phyloP scores from a whole-genome alignment of 225 moss, liverwort and hornwort species.

The Lunularia cruciata region DNA sequence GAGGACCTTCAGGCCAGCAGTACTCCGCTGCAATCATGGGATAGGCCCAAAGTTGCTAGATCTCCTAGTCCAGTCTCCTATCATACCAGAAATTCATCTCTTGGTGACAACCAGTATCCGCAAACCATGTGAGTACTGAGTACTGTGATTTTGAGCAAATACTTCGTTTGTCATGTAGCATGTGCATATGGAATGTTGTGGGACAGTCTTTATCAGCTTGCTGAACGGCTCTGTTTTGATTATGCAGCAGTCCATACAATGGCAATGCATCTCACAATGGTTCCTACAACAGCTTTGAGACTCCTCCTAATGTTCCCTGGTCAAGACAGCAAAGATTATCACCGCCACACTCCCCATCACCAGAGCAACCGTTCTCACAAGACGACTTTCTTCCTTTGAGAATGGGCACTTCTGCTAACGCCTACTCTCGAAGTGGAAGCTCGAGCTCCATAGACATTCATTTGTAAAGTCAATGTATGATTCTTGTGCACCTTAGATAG shows the following conservation, averaged over 20 bases:
- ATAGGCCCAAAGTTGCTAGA: conserved; percentile 16
- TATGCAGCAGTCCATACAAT: conserved; percentile 13
- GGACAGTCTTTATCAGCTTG: background rate
- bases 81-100: conserved; percentile 29
- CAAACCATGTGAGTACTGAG: conserved; percentile 23
- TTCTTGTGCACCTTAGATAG: conserved; percentile 20
- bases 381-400: conserved; percentile 38
- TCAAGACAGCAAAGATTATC: conserved; percentile 44
- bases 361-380: conserved; percentile 45
- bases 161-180: too few relatives aligned
- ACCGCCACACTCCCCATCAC: conserved; percentile 41
- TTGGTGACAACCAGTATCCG: conserved; percentile 31
- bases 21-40: conserved; percentile 25
- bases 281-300: conserved; percentile 13
- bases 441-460: conserved; percentile 34
- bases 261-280: conserved; percentile 23
- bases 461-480: conserved; percentile 32
- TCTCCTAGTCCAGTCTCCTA: conserved; percentile 11
- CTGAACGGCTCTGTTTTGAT: background rate
- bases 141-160: background rate
- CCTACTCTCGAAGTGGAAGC: conserved; percentile 27
- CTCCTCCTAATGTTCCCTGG: conserved; percentile 33
- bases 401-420: conserved; percentile 15
- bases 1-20: conserved; percentile 35
- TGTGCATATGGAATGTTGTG: background rate